These are phyloP conservation scores for Allium cepa DNA, from an alignment of 106 monocot species.

Conservation along the genomic window DNA sequence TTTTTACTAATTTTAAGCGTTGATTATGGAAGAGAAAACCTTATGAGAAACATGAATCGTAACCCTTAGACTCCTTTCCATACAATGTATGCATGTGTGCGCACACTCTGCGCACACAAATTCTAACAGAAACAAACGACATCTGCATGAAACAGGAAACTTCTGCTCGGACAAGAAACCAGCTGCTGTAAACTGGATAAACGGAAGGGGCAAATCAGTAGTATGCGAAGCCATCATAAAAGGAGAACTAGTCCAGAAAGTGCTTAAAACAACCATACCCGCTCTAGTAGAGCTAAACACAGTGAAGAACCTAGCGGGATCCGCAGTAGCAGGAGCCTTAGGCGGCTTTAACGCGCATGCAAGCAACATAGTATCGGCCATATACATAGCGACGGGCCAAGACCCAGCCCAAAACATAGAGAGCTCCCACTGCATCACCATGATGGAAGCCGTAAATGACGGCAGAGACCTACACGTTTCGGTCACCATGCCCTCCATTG, in stretches of 20 bases:
- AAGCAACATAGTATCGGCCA: conserved; percentile 74
- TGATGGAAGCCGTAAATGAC: conserved; percentile 86
- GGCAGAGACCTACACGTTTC: conserved; percentile 89
- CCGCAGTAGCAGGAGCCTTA: conserved; percentile 74
- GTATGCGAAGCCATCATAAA: conserved; percentile 26
- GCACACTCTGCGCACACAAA: no score
- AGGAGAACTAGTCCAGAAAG: conserved; percentile 70
- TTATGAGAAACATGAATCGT: no score
- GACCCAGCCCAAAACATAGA: conserved; percentile 97
- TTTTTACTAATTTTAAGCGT: no score
- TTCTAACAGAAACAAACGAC: no score
- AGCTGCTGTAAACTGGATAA: conserved; percentile 15
- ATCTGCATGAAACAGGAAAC: conserved; percentile 9
- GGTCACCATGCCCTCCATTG: conserved; percentile 87
- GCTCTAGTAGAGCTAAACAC: conserved; percentile 72
- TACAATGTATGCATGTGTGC: no score
- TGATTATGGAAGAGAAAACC: no score
- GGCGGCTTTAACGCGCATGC: conserved; percentile 95
- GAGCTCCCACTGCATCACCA: conserved; percentile 96
- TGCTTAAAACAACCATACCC: conserved; percentile 60
- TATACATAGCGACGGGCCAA: conserved; percentile 89
- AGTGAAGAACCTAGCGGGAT: conserved; percentile 81
- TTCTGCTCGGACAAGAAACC: conserved; percentile 18
- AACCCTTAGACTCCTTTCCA: no score
- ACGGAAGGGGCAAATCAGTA: conserved; percentile 16